phyloP scores from a whole-genome alignment of 2,329 filamentous ascomycete species.

The Xylariaceae sp. region DNA sequence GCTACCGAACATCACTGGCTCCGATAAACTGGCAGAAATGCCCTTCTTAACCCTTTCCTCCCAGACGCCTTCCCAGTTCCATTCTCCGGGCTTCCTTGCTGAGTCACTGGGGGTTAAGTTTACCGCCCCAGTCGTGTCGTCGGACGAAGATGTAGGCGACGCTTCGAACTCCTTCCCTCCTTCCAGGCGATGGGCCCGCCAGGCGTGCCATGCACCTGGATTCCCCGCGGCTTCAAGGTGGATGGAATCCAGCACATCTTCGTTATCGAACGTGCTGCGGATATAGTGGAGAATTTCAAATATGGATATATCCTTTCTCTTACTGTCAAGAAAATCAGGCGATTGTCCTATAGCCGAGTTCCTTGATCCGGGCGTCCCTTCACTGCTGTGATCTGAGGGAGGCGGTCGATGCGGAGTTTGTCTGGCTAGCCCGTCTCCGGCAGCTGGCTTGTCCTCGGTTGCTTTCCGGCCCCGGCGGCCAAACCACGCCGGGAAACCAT shows the following conservation, averaged over 20 bases:
- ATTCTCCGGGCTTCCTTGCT: constrained; percentile 67
- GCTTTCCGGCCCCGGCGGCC: constrained; percentile 46
- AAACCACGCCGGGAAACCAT: constrained; percentile 92
- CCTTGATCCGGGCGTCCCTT: constrained; percentile 27
- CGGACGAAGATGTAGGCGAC: background rate
- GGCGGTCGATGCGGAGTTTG: constrained; percentile 32
- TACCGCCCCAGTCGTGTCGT: constrained; percentile 22
- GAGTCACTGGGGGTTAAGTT: constrained; percentile 17
- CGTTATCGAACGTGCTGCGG: constrained; percentile 74
- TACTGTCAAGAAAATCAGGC: constrained; percentile 41
- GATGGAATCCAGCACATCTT: constrained; percentile 69
- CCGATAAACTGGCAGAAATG: constrained; percentile 71
- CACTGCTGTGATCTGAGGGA: constrained; percentile 25
- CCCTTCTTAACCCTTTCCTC: constrained; percentile 80
- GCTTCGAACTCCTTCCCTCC: constrained; percentile 39
- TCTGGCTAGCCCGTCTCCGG: constrained; percentile 36
- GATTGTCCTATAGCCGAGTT: constrained; percentile 28
- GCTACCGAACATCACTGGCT: constrained; percentile 72
- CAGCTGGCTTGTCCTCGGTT: constrained; percentile 40
- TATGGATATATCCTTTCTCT: constrained; percentile 47
- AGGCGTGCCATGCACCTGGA: constrained; percentile 89
- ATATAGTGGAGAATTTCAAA: constrained; percentile 76
- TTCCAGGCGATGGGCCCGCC: constrained; percentile 65
- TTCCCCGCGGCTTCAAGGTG: constrained; percentile 82
- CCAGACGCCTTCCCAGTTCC: constrained; percentile 99